Evolutionary conservation across 2,329 filamentous ascomycete species (phyloP), one percentile per base, ranked within the genome.

Genomic region (Daldinia sp.): DNA sequence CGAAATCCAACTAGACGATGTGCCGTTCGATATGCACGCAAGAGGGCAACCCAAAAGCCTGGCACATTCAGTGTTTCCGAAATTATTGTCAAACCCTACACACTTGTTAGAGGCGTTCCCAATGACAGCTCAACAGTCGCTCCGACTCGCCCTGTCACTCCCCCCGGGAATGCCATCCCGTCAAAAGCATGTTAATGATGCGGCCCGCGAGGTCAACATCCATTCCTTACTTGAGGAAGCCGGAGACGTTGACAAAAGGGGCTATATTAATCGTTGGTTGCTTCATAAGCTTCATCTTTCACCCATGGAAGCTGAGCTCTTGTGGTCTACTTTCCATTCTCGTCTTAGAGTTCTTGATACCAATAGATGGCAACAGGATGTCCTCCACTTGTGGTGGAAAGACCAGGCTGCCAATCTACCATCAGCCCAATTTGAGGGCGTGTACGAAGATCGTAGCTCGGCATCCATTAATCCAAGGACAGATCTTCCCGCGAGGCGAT

Each of bases 181-280:
- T 53, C 67, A 67, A 8, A 71, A 61, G 43, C 74, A 72, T n/a
- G 68, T 83, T 50, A 74, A 76, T 1, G 72, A 78, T 17, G 80
- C 81, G 2, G 75, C 77, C 51, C 85, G 83, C 59, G 83, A 85
- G 68, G 78, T 77, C n/a, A 76, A 75, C 29, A 85, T 85, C 52
- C 73, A 80, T 41, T 77, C 72, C 4, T 75, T 84, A 9, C 70
- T 84, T 49, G 67, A 66, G 21, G 77, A 79, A 2, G 68, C 73
- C 2, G 69, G 75, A 9, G 68, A 70, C 2, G 77, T 76, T 2
- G 76, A 78, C 66, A 81, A 79, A 64, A 73, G 72, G 1, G 79
- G 83, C 50, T 83, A 78, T 58, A 78, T 86, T 68, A 81, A 81
- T 65, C 77, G 81, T 37, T 86, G 84, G 84, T 73, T 86, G 2